Evolutionary conservation across 2,329 filamentous ascomycete genomes (phyloP).

Genomic region (Pseudogymnoascus sp.): DNA sequence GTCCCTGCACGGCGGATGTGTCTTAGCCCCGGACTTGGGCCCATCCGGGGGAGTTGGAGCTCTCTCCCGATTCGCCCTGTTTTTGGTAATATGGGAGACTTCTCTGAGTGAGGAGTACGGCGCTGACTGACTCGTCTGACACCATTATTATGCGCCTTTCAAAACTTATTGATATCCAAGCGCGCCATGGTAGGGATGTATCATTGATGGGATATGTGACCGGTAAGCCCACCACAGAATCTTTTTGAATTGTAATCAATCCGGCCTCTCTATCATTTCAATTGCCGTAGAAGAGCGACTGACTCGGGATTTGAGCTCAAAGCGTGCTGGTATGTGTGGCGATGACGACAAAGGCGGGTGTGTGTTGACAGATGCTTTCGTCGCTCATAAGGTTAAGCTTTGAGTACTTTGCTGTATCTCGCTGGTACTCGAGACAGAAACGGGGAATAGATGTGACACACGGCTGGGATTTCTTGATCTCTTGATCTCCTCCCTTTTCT

Average conservation of each 20-base stretch:
- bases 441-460: neutral
- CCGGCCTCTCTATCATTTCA: neutral
- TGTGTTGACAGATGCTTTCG: neutral
- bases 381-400: neutral
- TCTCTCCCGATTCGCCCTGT: neutral
- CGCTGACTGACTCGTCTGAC: slow-evolving; percentile 2
- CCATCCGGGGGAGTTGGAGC: neutral
- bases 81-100: neutral
- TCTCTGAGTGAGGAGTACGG: neutral
- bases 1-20: slow-evolving; percentile 4
- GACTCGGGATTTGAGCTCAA: neutral
- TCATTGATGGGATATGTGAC: neutral
- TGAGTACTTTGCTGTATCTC: neutral
- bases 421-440: neutral
- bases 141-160: neutral
- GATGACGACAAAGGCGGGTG: neutral
- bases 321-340: neutral
- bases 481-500: neutral
- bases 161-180: neutral
- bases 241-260: no score
- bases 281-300: neutral
- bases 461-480: neutral
- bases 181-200: neutral
- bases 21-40: neutral
- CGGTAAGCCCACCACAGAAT: neutral